A percentile compares a stretch with the other conserved stretches of the same genome.
These are phyloP conservation scores for Brassica nigra DNA, from an alignment of 345 rosid species.

Conservation along the genomic window DNA sequence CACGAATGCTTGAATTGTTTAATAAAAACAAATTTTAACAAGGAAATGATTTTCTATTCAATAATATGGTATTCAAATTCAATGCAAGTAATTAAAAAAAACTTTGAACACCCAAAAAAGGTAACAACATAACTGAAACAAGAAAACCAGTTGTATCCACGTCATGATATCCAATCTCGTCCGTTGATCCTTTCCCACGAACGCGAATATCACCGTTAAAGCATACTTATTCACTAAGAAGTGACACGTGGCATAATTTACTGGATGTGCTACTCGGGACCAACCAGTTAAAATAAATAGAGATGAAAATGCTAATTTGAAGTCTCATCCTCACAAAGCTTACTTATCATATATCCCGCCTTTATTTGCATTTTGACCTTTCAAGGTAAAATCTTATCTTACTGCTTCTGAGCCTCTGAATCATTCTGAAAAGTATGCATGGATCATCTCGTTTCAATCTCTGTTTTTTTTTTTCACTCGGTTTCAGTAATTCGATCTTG, in stretches of 20 bases:
- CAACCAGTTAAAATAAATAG: slow-evolving; percentile 4
- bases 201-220: slow-evolving; percentile 11
- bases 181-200: slow-evolving; percentile 24
- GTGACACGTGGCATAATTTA: slow-evolving; percentile 15
- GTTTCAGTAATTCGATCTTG: not conserved
- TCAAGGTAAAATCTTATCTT: not conserved
- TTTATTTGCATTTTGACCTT: slow-evolving; percentile 4
- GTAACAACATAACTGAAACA: slow-evolving; percentile 11
- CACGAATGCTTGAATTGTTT: not conserved
- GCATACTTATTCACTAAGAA: not conserved
- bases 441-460: not conserved
- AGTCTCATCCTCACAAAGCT: slow-evolving; percentile 14
- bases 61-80: not conserved
- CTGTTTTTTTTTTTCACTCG: not conserved
- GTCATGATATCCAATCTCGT: slow-evolving; percentile 16
- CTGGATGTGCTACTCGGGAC: not conserved
- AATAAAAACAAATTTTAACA: not conserved
- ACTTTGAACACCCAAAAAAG: slow-evolving; percentile 17
- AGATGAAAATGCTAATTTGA: slow-evolving; percentile 8
- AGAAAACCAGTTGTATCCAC: slow-evolving; percentile 27
- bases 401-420: slow-evolving; percentile 1
- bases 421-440: not conserved
- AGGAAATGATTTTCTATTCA: not conserved
- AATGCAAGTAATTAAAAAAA: slow-evolving; percentile 31
- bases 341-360: not conserved